A percentile compares a stretch with the other conserved stretches of the same genome.
These are phyloP conservation scores for Neurospora crassa DNA, from an alignment of 2,329 filamentous ascomycete species.

Conservation along the genomic window DNA sequence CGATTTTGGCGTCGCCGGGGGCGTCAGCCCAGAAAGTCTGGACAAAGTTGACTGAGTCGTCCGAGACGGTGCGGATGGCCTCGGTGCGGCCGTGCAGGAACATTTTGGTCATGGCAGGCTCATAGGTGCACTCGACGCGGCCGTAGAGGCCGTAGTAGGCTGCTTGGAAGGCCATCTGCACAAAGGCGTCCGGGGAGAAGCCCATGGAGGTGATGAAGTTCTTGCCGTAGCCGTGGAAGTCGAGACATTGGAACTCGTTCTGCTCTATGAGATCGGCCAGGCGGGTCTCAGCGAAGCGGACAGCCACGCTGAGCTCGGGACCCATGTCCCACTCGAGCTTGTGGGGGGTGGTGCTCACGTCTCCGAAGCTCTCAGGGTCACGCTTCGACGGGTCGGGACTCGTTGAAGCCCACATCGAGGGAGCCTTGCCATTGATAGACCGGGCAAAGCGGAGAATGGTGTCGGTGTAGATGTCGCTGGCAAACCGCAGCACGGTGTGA, in stretches of 20 bases:
- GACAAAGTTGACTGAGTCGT: slow-evolving; percentile 79
- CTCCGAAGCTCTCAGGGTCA: slow-evolving; percentile 82
- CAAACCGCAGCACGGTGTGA: slow-evolving; percentile 91
- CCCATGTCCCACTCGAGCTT: slow-evolving; percentile 98
- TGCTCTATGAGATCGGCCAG: slow-evolving; percentile 92
- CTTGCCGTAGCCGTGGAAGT: slow-evolving; percentile 85
- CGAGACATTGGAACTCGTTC: slow-evolving; percentile 88
- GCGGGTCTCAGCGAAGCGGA: slow-evolving; percentile 91
- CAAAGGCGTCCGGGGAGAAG: slow-evolving; percentile 92
- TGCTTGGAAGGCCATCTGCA: slow-evolving; percentile 98
- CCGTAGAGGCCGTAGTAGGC: slow-evolving; percentile 97
- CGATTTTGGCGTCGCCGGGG: slow-evolving; percentile 71
- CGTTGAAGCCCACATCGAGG: slow-evolving; percentile 80
- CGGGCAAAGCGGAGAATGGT: slow-evolving; percentile 93
- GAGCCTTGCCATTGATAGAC: slow-evolving; percentile 89
- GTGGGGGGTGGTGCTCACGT: slow-evolving; percentile 87
- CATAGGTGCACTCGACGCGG: slow-evolving; percentile 87
- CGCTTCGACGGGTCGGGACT: slow-evolving; percentile 90
- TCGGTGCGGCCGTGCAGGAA: slow-evolving; percentile 92
- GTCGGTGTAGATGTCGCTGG: slow-evolving; percentile 93
- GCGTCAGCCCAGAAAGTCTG: slow-evolving; percentile 93
- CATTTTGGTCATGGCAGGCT: slow-evolving; percentile 95
- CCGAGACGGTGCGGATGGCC: slow-evolving; percentile 77
- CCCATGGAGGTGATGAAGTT: slow-evolving; percentile 97
- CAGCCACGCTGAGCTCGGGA: slow-evolving; percentile 79